Base-by-base conservation (phyloP, 768 basidiomycete species). In the Pholiota molesta region DNA sequence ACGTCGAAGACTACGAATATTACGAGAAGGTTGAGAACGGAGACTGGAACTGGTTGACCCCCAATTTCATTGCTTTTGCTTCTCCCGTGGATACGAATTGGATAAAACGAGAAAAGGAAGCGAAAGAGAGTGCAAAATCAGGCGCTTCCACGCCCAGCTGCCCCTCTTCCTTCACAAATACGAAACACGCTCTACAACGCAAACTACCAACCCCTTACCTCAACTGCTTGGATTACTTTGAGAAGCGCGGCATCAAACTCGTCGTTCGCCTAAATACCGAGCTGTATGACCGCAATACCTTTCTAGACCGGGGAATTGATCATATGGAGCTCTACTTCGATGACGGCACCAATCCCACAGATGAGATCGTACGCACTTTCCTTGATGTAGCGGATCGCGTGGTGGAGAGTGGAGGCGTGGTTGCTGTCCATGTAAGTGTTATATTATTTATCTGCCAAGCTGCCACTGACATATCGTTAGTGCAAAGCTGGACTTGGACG, bases 401-500 rank as follows among this genome's bases (percentile, higher is more conserved):
- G 29, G 87, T 98, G 51, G 87, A 91, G 63, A 74, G 68, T 19
- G 92, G 92, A 11, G 92, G 93, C 54, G 91, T 89, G 26, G 89
- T 96, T 51, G 93, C 93, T 62, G 91, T 95, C 69, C 94, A 95
- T 77, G 92, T 94, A 75, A 71, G 89, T 82, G 56, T 55, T 58
- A 47, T 60, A 40, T 44, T 60, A 55, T 29, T 31, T 56, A 26
- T 35, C 21, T 49, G 37, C 52, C 23, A 57, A 59, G 57, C 62
- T 66, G 42, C 66, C 51, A 71, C 69, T 54, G 5, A 55, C n/a
- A 2, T 42, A 8, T 58, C 62, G 59, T 16, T 73, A 97, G 91
- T 97, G 95, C 74, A 97, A 97, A 81, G 97, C 97, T 53, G 97
- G 97, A 44, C 83, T 99, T 11, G 97, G 97, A 23, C 84, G 97